phyloP scores from a whole-genome alignment of 2,329 filamentous ascomycete genomes.

The Metarhizium anisopliae region DNA sequence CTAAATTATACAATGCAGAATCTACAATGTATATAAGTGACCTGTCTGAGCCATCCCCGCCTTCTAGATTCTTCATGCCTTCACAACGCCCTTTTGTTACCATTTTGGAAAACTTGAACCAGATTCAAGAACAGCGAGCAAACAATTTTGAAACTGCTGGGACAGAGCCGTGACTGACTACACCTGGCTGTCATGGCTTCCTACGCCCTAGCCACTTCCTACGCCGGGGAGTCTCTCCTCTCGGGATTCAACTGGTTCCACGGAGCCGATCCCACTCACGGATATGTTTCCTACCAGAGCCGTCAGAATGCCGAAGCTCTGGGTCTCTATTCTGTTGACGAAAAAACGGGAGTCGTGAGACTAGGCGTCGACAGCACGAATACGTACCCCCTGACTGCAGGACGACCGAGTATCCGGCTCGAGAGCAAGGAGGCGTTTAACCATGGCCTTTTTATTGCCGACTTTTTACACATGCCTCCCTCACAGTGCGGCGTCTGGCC shows the following conservation, averaged over 20 bases:
- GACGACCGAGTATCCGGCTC: conserved; percentile 55
- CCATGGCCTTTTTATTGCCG: conserved; percentile 61
- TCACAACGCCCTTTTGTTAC: background rate
- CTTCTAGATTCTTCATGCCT: conserved; percentile 2
- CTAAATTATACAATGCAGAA: background rate
- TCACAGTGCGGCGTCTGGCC: conserved; percentile 67
- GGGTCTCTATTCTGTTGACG: conserved; percentile 33
- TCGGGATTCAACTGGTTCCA: conserved; percentile 41
- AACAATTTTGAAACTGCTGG: background rate
- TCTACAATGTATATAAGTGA: conserved; percentile 5
- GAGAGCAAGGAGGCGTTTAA: conserved; percentile 55
- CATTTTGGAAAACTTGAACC: background rate
- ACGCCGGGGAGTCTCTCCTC: conserved; percentile 33
- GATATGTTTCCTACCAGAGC: conserved; percentile 53
- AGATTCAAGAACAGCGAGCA: background rate
- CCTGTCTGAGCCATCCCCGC: conserved; percentile 1
- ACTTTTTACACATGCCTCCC: conserved; percentile 65
- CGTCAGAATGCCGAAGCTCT: conserved; percentile 27
- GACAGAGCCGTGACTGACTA: background rate
- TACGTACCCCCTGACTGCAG: conserved; percentile 26
- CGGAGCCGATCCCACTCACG: conserved; percentile 51
- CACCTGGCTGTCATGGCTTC: conserved; percentile 23
- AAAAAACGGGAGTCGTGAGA: conserved; percentile 31
- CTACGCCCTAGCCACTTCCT: conserved; percentile 35
- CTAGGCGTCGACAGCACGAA: conserved; percentile 36